A percentile compares a stretch with the other conserved stretches of the same genome.
Conservation (phyloP, 305 asterid genomes). For the Fraxinus albicans region DNA sequence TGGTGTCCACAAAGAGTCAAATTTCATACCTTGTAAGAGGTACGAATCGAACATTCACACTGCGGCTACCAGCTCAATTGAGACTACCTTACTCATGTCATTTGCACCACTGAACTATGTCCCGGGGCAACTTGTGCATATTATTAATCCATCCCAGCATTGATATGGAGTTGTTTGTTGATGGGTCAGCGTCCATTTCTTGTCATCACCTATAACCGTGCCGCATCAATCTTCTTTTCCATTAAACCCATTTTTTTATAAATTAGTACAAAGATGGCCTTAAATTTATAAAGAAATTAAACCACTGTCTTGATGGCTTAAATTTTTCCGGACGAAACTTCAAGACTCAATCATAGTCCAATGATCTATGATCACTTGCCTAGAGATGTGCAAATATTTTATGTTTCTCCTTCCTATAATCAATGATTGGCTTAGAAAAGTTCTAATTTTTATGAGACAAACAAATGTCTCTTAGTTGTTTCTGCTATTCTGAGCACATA, state of each 20-base stretch:
- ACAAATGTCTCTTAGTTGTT: background rate
- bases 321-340: background rate
- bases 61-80: no score
- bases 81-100: no score
- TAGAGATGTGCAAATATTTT: slow-evolving; percentile 19
- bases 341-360: background rate
- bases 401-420: slow-evolving; percentile 31
- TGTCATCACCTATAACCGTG: slow-evolving; percentile 61
- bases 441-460: background rate
- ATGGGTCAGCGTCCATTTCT: slow-evolving; percentile 74
- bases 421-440: slow-evolving; percentile 35
- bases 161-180: slow-evolving; percentile 74
- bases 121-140: slow-evolving; percentile 34
- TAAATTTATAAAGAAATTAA: no score
- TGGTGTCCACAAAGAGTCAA: no score
- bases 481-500: background rate
- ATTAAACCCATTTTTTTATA: background rate
- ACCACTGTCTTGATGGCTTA: background rate
- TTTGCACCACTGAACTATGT: no score
- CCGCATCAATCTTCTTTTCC: slow-evolving; percentile 63
- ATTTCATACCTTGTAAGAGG: no score
- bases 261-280: background rate
- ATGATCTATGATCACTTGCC: slow-evolving; percentile 28
- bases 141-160: slow-evolving; percentile 27
- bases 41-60: no score